These are phyloP conservation scores for Bonnemaisonia californica DNA, from an alignment of 31 red algal species.

Conservation along the genomic window DNA sequence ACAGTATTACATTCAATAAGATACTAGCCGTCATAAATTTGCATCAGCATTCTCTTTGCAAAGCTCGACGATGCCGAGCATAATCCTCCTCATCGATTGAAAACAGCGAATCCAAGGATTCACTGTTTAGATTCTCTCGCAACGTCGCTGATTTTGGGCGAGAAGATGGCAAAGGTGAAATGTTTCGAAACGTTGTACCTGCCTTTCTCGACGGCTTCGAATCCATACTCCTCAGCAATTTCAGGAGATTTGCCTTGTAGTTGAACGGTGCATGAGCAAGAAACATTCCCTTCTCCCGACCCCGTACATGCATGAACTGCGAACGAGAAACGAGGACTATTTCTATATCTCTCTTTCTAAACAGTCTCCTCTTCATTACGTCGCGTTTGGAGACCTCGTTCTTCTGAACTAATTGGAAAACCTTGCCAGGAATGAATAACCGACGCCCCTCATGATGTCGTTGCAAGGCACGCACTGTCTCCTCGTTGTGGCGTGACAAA, in stretches of 20 bases:
- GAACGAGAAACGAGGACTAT: slow-evolving; percentile 52
- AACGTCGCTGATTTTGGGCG: neutral
- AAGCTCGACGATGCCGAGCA: neutral
- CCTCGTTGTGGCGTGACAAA: slow-evolving; percentile 21
- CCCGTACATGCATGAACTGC: slow-evolving; percentile 43
- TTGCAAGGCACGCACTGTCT: slow-evolving; percentile 24
- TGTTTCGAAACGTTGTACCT: slow-evolving; percentile 24
- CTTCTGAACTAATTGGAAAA: slow-evolving; percentile 64
- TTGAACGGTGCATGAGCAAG: slow-evolving; percentile 70
- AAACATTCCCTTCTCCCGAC: slow-evolving; percentile 63
- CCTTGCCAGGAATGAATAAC: slow-evolving; percentile 65
- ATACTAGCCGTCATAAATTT: too few species aligned
- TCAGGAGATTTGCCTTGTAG: slow-evolving; percentile 56
- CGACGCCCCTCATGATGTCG: slow-evolving; percentile 52
- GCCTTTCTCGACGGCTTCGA: slow-evolving; percentile 21
- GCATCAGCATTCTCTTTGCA: too few species aligned
- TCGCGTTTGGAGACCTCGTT: slow-evolving; percentile 28
- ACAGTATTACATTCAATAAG: too few species aligned
- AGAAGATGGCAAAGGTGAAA: slow-evolving; percentile 22
- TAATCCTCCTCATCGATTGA: neutral
- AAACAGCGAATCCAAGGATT: neutral
- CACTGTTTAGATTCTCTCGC: neutral
- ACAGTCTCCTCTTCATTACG: slow-evolving; percentile 13
- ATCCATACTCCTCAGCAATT: slow-evolving; percentile 38
- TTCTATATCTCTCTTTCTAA: slow-evolving; percentile 40